These are phyloP conservation scores for Apostasia ramifera DNA, from an alignment of 106 monocot genomes.

Conservation along the genomic window DNA sequence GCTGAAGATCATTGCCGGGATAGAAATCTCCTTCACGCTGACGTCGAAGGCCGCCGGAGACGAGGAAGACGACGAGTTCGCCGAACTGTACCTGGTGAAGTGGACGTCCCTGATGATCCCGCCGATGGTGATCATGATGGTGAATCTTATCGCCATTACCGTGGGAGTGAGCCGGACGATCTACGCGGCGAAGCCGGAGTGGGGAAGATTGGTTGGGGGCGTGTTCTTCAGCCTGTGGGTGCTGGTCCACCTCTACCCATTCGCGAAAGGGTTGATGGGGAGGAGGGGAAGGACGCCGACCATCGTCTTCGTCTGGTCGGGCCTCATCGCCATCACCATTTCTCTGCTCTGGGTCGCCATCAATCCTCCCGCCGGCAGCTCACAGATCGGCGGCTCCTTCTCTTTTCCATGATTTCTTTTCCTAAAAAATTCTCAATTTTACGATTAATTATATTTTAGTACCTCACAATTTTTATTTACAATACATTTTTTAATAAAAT, in stretches of 20 bases:
- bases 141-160: conserved; percentile 74
- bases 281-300: conserved; percentile 79
- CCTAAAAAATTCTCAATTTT: not conserved
- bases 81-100: conserved; percentile 49
- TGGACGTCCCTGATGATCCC: conserved; percentile 73
- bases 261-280: conserved; percentile 89
- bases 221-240: conserved; percentile 95
- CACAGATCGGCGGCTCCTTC: conserved; percentile 76
- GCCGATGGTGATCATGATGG: conserved; percentile 83
- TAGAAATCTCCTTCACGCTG: conserved; percentile 21
- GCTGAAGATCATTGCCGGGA: conserved; percentile 48
- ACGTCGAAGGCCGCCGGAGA: conserved; percentile 49
- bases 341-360: too few relatives aligned
- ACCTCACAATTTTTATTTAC: too few relatives aligned
- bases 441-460: not conserved
- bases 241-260: conserved; percentile 20
- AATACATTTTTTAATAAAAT: too few relatives aligned
- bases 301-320: conserved; percentile 7
- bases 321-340: too few relatives aligned
- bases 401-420: conserved; percentile 48
- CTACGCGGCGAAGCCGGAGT: conserved; percentile 71
- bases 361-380: conserved; percentile 18
- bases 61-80: conserved; percentile 51
- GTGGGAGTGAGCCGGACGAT: conserved; percentile 76
- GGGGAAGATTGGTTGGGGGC: conserved; percentile 79